A percentile compares a stretch with the other conserved stretches of the same genome.
phyloP scores from a whole-genome alignment of 2,329 filamentous ascomycete genomes.

The Thelonectria olida region DNA sequence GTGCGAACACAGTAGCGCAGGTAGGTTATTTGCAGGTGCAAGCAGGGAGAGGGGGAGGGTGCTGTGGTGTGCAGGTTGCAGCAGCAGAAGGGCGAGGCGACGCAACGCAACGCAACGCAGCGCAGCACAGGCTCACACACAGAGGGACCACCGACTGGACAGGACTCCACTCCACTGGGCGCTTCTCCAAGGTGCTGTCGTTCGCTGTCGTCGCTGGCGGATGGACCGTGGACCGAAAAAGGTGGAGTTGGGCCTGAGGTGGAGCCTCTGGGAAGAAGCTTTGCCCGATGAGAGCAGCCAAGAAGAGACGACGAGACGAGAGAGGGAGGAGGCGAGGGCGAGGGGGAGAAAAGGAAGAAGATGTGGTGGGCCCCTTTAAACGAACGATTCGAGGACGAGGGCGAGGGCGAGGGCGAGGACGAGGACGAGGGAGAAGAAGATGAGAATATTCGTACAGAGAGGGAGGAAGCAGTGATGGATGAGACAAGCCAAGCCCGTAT shows the following conservation, averaged over 20 bases:
- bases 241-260: slow-evolving; percentile 32
- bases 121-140: neutral
- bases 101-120: slow-evolving; percentile 11
- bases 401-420: neutral
- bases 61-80: slow-evolving; percentile 1
- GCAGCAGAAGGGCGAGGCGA: slow-evolving; percentile 10
- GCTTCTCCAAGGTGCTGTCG: neutral
- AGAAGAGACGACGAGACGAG: slow-evolving; percentile 21
- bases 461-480: no score
- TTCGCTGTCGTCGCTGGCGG: slow-evolving; percentile 25
- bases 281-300: slow-evolving; percentile 32
- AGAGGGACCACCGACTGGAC: neutral
- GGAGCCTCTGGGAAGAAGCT: slow-evolving; percentile 33
- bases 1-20: neutral
- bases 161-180: slow-evolving; percentile 15
- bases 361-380: neutral
- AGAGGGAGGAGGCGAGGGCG: neutral
- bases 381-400: neutral
- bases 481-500: no score
- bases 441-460: no score
- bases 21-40: no score
- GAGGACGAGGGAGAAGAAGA: no score
- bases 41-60: no score
- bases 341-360: neutral
- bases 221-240: slow-evolving; percentile 33